A percentile compares a stretch with the other conserved stretches of the same genome.
Evolutionary conservation across 495 filamentous ascomycete genomes (phyloP).

Genomic region (Podospora anserina): DNA sequence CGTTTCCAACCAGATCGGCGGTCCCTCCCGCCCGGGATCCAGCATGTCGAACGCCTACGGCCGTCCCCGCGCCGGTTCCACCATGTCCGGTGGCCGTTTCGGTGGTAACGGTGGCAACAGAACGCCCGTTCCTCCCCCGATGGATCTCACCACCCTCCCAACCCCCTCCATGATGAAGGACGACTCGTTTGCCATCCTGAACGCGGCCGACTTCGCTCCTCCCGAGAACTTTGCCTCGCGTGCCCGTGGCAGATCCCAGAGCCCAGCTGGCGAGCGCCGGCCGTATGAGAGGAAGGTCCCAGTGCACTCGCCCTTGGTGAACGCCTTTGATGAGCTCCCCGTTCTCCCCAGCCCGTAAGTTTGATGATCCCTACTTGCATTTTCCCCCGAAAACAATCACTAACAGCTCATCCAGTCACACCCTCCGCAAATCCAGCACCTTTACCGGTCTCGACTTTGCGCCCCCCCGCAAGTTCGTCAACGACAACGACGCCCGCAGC

Average conservation of each 20-base stretch:
- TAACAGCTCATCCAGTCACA: constrained; percentile 54
- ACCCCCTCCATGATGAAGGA: constrained; percentile 84
- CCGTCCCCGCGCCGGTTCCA: constrained; percentile 42
- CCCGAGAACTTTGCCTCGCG: constrained; percentile 65
- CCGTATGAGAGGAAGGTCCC: constrained; percentile 70
- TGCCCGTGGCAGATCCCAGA: constrained; percentile 71
- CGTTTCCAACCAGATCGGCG: constrained; percentile 36
- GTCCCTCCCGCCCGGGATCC: constrained; percentile 59
- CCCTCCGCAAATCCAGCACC: constrained; percentile 82
- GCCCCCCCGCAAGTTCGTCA: constrained; percentile 76
- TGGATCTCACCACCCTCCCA: constrained; percentile 70
- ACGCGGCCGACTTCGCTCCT: constrained; percentile 83
- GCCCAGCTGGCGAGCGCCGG: constrained; percentile 69
- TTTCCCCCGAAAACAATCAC: not conserved
- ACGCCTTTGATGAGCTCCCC: constrained; percentile 81
- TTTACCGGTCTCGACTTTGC: constrained; percentile 93
- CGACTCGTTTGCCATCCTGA: constrained; percentile 66
- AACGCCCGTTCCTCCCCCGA: constrained; percentile 69
- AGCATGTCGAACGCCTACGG: constrained; percentile 60
- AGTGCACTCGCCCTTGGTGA: constrained; percentile 71
- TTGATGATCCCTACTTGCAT: constrained; percentile 3
- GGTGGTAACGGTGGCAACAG: constrained; percentile 32
- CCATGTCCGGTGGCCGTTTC: constrained; percentile 35
- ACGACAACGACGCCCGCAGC: constrained; percentile 65
- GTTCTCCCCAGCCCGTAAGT: constrained; percentile 90